These are phyloP conservation scores for Fusarium mangiferae DNA, from an alignment of 2,329 filamentous ascomycete genomes.

Conservation along the genomic window DNA sequence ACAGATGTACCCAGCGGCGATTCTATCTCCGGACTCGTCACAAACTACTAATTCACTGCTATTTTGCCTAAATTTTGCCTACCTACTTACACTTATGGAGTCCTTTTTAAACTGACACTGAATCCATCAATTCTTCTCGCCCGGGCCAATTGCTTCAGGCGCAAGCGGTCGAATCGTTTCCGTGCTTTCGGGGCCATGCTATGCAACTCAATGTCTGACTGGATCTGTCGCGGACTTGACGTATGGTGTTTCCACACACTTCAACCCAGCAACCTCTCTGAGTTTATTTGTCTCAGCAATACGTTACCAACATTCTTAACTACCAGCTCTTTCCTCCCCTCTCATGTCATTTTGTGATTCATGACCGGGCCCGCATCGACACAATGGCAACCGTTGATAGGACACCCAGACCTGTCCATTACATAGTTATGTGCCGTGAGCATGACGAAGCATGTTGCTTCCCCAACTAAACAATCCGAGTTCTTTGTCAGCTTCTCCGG, in stretches of 20 bases:
- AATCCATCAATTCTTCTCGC: conserved; percentile 7
- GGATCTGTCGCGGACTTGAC: conserved; percentile 33
- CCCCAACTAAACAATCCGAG: conserved; percentile 28
- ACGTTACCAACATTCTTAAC: conserved; percentile 21
- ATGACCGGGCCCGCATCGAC: background rate
- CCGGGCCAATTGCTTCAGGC: conserved; percentile 10
- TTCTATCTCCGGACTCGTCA: conserved; percentile 12
- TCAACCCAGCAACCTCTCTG: background rate
- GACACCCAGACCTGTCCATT: background rate
- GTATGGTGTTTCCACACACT: conserved; percentile 35
- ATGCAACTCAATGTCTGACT: conserved; percentile 19
- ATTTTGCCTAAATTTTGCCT: conserved; percentile 17
- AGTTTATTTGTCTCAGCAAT: conserved; percentile 16
- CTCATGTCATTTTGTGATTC: conserved; percentile 1
- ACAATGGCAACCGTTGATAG: conserved; percentile 1
- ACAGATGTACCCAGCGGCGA: conserved; percentile 5
- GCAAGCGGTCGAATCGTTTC: conserved; percentile 33
- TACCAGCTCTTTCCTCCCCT: conserved; percentile 10
- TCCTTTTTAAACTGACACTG: conserved; percentile 1
- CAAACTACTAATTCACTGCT: background rate
- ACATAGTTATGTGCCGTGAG: conserved; percentile 24
- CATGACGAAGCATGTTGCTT: conserved; percentile 39
- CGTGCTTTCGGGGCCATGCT: conserved; percentile 23
- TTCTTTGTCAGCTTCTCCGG: conserved; percentile 38
- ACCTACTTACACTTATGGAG: conserved; percentile 9